phyloP scores from a whole-genome alignment of 176 grass and related monocot genomes.

The Tuctoria greenei region DNA sequence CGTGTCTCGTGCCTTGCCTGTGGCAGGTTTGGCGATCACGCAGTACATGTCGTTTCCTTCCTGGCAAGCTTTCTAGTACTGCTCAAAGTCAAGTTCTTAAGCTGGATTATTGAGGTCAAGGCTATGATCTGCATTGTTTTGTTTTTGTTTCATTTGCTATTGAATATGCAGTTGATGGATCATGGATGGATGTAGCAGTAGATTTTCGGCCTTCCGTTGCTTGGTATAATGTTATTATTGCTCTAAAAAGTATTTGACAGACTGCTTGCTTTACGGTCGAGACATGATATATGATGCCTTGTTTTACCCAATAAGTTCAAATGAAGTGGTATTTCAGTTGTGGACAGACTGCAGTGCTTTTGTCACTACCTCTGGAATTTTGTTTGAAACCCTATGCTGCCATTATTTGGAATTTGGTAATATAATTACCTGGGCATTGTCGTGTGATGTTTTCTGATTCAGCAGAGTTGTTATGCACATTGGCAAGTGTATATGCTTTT shows the following conservation, averaged over 20 bases:
- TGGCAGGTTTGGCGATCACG: conserved; percentile 78
- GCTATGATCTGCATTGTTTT: conserved; percentile 14
- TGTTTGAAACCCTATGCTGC: background rate
- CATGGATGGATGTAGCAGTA: background rate
- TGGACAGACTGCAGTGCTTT: conserved; percentile 14
- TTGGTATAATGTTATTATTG: background rate
- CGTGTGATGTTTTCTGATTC: conserved; percentile 17
- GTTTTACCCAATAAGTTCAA: conserved; percentile 17
- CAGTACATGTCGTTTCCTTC: conserved; percentile 27
- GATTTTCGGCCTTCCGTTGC: conserved; percentile 3
- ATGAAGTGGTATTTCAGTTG: conserved; percentile 19
- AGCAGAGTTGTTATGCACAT: conserved; percentile 20
- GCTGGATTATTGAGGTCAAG: conserved; percentile 24
- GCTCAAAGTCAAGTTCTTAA: conserved; percentile 36
- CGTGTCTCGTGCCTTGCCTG: conserved; percentile 73
- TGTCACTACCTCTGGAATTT: conserved; percentile 23
- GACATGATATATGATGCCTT: background rate
- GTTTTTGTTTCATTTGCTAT: conserved; percentile 28
- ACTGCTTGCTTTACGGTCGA: conserved; percentile 3
- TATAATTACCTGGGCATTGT: conserved; percentile 4
- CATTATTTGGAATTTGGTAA: conserved; percentile 13
- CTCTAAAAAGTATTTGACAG: background rate
- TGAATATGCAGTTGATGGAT: conserved; percentile 1
- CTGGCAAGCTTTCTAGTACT: conserved; percentile 48
- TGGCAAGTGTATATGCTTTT: no score